A percentile compares a stretch with the other conserved stretches of the same genome.
phyloP scores from a whole-genome alignment of 2,329 filamentous ascomycete genomes.

The Hymenoscyphus fructigenus region DNA sequence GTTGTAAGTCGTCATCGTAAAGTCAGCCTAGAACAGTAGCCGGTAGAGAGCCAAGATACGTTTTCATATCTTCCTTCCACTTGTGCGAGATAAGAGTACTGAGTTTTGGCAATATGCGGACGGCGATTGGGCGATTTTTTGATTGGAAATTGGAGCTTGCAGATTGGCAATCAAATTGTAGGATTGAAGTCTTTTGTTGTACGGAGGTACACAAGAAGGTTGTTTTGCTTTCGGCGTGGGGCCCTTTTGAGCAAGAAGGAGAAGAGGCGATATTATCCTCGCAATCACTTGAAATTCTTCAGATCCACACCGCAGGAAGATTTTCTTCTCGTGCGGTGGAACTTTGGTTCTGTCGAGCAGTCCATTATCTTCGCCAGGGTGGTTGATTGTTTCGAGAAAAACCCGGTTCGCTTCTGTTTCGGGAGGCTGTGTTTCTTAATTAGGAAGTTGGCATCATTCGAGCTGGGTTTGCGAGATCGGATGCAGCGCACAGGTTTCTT shows the following conservation, averaged over 20 bases:
- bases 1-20: conserved; percentile 2
- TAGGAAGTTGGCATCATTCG: conserved; percentile 1
- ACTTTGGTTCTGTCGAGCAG: background rate
- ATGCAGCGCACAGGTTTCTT: background rate
- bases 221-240: background rate
- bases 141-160: background rate
- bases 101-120: background rate
- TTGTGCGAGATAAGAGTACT: background rate
- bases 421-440: background rate
- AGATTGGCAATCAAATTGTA: background rate
- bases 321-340: background rate
- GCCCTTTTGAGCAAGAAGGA: background rate
- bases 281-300: background rate
- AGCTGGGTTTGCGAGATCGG: background rate
- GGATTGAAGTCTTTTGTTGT: background rate
- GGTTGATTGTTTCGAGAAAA: background rate
- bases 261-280: background rate
- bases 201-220: background rate
- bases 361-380: background rate
- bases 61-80: background rate
- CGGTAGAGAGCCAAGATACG: background rate
- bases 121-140: background rate
- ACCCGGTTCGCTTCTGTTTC: too few species aligned
- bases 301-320: background rate
- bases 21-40: background rate